phyloP scores from a whole-genome alignment of 345 rosid species.

The Erucastrum elatum region DNA sequence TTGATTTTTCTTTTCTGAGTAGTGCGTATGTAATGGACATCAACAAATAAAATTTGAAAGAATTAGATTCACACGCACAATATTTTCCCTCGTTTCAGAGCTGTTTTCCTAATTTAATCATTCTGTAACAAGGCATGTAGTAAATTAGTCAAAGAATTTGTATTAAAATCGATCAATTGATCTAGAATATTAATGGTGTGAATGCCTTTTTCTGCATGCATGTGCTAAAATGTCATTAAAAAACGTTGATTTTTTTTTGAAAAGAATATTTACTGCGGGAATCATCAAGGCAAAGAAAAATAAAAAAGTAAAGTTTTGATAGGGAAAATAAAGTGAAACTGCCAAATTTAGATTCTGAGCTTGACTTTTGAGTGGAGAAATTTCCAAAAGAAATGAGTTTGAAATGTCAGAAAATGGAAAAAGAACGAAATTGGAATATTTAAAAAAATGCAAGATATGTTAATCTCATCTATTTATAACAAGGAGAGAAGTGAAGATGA shows the following conservation, averaged over 20 bases:
- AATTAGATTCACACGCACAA: constrained; percentile 20
- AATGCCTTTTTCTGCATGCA: background rate
- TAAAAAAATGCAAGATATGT: background rate
- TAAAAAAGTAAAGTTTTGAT: no score
- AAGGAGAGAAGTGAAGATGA: background rate
- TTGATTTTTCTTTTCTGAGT: background rate
- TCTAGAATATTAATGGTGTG: background rate
- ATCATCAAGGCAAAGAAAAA: no score
- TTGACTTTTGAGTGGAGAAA: constrained; percentile 21
- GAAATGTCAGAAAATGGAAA: background rate
- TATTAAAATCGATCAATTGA: background rate
- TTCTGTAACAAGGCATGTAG: background rate
- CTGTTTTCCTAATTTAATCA: background rate
- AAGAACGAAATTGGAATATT: background rate
- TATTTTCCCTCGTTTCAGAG: background rate
- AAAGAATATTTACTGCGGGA: no score
- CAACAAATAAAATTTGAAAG: constrained; percentile 11
- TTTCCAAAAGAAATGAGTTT: background rate
- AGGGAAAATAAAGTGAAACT: no score
- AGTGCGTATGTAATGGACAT: constrained; percentile 31
- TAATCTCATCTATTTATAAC: background rate
- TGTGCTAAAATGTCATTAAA: constrained; percentile 6
- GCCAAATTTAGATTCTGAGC: no score
- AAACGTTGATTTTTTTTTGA: no score
- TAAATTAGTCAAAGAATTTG: background rate